Evolutionary conservation across 2,329 filamentous ascomycete species (phyloP).

Genomic region (Ophiostoma quercus): DNA sequence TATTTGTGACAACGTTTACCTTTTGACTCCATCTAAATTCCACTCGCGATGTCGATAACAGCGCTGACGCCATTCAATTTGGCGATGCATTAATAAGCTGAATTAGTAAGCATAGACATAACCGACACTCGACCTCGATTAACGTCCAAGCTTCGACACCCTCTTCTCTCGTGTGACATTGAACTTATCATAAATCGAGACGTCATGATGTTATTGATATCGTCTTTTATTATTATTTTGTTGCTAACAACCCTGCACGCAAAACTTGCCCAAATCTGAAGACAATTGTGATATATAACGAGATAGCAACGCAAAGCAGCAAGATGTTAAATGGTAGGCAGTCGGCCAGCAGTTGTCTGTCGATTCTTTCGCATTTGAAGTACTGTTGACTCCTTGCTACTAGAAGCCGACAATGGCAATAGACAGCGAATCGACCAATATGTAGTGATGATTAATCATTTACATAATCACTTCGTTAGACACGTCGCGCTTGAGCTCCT

Average conservation of each 20-base stretch:
- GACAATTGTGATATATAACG: slow-evolving; percentile 11
- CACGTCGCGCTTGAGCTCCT: slow-evolving; percentile 94
- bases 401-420: background rate
- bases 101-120: background rate
- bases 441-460: background rate
- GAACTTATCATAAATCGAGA: background rate
- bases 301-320: background rate
- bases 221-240: background rate
- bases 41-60: background rate
- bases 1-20: no score
- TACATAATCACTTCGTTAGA: slow-evolving; percentile 90
- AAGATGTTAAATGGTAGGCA: background rate
- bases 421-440: background rate
- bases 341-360: background rate
- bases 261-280: background rate
- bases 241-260: background rate
- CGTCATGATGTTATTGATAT: background rate
- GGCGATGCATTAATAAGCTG: background rate
- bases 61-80: background rate
- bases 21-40: background rate
- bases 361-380: background rate
- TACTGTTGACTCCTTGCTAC: background rate
- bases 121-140: no score
- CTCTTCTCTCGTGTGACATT: background rate
- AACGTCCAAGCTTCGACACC: background rate